A percentile compares a stretch with the other conserved stretches of the same genome.
Conservation (phyloP, 331 rosid species). For the Cydonia oblonga region DNA sequence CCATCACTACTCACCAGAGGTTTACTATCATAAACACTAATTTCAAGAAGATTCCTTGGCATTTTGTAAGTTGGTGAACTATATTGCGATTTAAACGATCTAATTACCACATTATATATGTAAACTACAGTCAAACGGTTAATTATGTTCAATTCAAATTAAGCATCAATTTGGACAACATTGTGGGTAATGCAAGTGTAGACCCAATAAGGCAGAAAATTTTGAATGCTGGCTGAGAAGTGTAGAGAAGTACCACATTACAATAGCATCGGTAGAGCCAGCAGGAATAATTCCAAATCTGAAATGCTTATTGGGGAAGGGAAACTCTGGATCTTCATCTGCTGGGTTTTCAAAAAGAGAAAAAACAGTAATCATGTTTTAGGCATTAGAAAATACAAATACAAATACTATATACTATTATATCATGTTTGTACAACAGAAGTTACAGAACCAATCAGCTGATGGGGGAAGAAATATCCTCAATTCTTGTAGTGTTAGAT, state of each 20-base stretch:
- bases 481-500: slow-evolving; percentile 24
- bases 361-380: slow-evolving; percentile 3
- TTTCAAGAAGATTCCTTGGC: neutral
- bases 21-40: neutral
- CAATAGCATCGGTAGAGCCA: slow-evolving; percentile 93
- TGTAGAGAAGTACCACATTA: slow-evolving; percentile 61
- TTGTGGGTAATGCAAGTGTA: neutral
- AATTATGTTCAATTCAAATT: neutral
- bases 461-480: slow-evolving; percentile 22
- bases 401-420: neutral
- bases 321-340: slow-evolving; percentile 45
- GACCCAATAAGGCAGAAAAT: too few species aligned
- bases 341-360: slow-evolving; percentile 36
- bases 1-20: neutral
- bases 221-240: neutral
- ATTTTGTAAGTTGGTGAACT: neutral
- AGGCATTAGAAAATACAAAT: neutral
- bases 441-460: slow-evolving; percentile 13
- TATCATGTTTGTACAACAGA: neutral
- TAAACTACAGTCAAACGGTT: neutral
- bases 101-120: neutral
- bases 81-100: too few species aligned
- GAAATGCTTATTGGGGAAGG: slow-evolving; percentile 42
- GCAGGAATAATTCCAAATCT: slow-evolving; percentile 94
- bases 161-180: neutral